These are phyloP conservation scores for Diaporthe vaccinii DNA, from an alignment of 2,329 filamentous ascomycete species.

Conservation along the genomic window DNA sequence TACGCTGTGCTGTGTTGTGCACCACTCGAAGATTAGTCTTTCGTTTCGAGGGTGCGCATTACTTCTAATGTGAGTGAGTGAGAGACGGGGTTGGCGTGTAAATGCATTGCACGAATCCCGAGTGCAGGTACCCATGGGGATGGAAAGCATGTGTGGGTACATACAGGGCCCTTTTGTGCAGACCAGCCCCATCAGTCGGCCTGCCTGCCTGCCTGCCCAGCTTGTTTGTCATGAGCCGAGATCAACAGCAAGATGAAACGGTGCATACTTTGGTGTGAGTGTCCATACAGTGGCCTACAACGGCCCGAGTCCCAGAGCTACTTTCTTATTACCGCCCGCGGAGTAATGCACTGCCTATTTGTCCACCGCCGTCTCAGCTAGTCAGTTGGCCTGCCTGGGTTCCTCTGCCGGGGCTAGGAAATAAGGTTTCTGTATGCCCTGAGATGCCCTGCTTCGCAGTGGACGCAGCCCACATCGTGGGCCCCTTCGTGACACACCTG, in stretches of 20 bases:
- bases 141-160: not conserved
- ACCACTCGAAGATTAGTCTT: not conserved
- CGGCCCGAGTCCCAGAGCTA: not conserved
- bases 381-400: not conserved
- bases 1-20: not conserved
- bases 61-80: not conserved
- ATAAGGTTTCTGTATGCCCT: slow-evolving; percentile 23
- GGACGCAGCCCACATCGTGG: slow-evolving; percentile 27
- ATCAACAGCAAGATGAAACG: slow-evolving; percentile 32
- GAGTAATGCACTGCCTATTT: not conserved
- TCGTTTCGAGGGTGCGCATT: slow-evolving; percentile 17
- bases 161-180: not conserved
- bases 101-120: not conserved
- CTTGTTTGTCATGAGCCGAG: slow-evolving; percentile 24
- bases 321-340: not conserved
- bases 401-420: slow-evolving; percentile 2
- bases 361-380: not conserved
- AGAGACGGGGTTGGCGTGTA: not conserved
- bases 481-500: not conserved
- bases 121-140: not conserved
- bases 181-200: not conserved
- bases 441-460: not conserved
- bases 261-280: not conserved
- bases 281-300: slow-evolving; percentile 3
- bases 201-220: not conserved